A percentile compares a stretch with the other conserved stretches of the same genome.
Evolutionary conservation across 2,329 filamentous ascomycete species (phyloP).

Genomic region (Corynespora cassiicola): DNA sequence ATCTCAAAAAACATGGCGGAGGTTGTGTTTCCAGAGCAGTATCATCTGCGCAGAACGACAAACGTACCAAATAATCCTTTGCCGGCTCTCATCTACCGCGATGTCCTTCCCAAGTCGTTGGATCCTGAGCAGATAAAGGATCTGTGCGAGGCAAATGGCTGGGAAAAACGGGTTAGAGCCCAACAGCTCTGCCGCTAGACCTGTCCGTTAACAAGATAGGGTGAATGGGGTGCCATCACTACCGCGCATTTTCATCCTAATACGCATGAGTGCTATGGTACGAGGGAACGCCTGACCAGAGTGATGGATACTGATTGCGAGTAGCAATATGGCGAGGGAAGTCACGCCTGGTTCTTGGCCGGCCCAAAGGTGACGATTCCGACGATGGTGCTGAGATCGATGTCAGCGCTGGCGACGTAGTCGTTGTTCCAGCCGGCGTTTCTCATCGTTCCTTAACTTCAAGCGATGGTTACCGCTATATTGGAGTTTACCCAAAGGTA

Average conservation of each 20-base stretch:
- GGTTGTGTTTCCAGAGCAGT: constrained; percentile 12
- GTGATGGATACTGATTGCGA: background rate
- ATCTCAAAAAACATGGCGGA: too few species aligned
- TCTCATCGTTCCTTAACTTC: constrained; percentile 40
- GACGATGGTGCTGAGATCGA: constrained; percentile 9
- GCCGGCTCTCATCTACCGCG: constrained; percentile 45
- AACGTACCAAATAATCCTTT: constrained; percentile 39
- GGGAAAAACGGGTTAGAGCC: constrained; percentile 39
- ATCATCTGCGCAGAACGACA: constrained; percentile 3
- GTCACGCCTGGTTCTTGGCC: constrained; percentile 36
- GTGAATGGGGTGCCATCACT: constrained; percentile 32
- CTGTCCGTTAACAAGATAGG: too few species aligned
- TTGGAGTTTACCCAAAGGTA: constrained; percentile 46
- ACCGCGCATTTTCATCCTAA: constrained; percentile 43
- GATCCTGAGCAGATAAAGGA: constrained; percentile 24
- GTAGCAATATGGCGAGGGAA: constrained; percentile 28
- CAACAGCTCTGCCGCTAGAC: too few species aligned
- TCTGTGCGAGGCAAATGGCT: constrained; percentile 39
- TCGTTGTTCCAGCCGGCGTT: constrained; percentile 44
- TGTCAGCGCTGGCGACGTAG: constrained; percentile 39
- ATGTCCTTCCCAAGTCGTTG: constrained; percentile 34
- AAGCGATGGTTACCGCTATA: constrained; percentile 39
- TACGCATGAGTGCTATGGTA: constrained; percentile 48
- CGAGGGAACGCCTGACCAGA: background rate
- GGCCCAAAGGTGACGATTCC: constrained; percentile 29